Evolutionary conservation across 192 early-diverging fungal species (phyloP), one percentile per base, ranked within the genome.

Genomic region (Endogone sp.): DNA sequence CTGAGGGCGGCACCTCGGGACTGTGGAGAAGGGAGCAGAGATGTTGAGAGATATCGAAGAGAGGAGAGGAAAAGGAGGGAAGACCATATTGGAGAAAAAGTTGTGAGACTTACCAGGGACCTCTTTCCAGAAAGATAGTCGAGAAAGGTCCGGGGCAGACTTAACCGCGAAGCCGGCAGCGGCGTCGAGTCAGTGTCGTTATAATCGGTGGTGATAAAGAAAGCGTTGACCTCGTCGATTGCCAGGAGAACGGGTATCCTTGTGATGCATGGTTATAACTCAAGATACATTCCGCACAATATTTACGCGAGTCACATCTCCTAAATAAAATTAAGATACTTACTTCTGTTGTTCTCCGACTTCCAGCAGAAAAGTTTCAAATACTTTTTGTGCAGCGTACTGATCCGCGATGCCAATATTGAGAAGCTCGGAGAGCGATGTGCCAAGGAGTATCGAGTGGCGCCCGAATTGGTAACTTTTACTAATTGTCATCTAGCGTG

Each of bases 221-320:
- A 78, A 22, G 69, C 73, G 71, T 82, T 81, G 63, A 86, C 24
- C 68, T 76, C 79, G 62, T 86, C 85, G 54, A 86, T 68, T 54
- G 83, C 85, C 29, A 86, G 63, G 22, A 85, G 63, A 25, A 82
- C 70, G 23, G 83, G 83, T 37, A 73, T 77, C 23, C 82, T 78
- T 65, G n/a, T n/a, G 49, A 31, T 21, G 13, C 23, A 2, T 56
- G 61, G 1, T 10, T 24, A n/a, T 54, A 3, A 32, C 32, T 10
- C 56, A 31, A 4, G 49, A 44, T 26, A 24, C 25, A 16, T 29
- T 67, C 31, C 26, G 22, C 20, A 11, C 23, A 21, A 11, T 21
- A 3, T 3, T 22, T n/a, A 20, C 71, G 29, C 25, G 44, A 16
- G 24, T 16, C 49, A 3, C 30, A 21, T 20, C 2, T 62, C 21